Conservation (phyloP, 495 filamentous ascomycete species). For the Aspergillus nanangensis region DNA sequence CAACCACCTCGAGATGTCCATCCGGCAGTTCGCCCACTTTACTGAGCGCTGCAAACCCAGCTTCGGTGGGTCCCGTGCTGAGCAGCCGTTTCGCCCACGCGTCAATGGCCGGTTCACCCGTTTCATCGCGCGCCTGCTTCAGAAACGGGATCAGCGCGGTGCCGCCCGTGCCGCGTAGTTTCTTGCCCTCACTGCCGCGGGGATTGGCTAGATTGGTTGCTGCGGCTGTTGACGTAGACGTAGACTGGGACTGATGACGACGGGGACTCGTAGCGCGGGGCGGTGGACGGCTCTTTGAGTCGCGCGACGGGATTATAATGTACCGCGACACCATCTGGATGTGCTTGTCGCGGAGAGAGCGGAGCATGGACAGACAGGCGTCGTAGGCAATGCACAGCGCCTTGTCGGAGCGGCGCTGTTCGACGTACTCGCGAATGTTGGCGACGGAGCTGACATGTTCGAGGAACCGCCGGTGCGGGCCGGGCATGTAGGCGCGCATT, state of each 20-base stretch:
- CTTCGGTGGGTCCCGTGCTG: conserved; percentile 47
- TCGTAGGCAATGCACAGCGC: conserved; percentile 79
- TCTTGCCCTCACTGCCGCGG: conserved; percentile 48
- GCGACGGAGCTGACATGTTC: conserved; percentile 72
- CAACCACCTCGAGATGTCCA: conserved; percentile 64
- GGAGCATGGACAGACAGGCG: conserved; percentile 84
- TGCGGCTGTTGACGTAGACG: no score
- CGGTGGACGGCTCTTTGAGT: conserved; percentile 41
- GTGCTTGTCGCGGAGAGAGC: conserved; percentile 87
- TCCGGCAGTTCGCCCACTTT: conserved; percentile 63
- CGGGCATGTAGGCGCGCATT: conserved; percentile 97
- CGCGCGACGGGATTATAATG: conserved; percentile 68
- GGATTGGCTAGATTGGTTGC: conserved; percentile 64
- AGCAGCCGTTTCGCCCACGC: conserved; percentile 75
- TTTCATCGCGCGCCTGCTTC: conserved; percentile 94
- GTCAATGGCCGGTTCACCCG: conserved; percentile 84
- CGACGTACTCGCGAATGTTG: conserved; percentile 86
- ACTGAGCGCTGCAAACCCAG: conserved; percentile 45
- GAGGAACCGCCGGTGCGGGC: conserved; percentile 83
- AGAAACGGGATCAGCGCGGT: conserved; percentile 91
- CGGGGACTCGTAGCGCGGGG: conserved; percentile 41
- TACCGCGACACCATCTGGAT: conserved; percentile 96
- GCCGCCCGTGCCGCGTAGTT: conserved; percentile 84
- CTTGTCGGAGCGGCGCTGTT: conserved; percentile 54
- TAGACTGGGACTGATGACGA: conserved; percentile 8